Base-by-base conservation (phyloP, 2,329 filamentous ascomycete genomes). In the Claviceps quebecensis region DNA sequence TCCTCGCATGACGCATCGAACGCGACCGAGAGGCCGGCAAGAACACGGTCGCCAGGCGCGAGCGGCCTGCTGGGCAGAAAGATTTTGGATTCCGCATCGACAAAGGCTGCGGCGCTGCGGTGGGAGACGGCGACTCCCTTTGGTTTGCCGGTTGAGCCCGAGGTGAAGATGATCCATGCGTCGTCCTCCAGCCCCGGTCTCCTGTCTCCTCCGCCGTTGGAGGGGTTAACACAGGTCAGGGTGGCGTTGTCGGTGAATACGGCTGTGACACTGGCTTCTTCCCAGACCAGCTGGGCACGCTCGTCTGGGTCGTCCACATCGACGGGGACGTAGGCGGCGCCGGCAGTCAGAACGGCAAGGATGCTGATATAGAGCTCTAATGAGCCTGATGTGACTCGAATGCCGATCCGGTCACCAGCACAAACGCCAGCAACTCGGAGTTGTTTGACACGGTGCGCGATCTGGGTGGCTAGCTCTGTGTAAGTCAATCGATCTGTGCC, bases 91-190 rank as follows among this genome's bases (percentile, higher is more conserved):
- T 60, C 57, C 51, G 57, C 57, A 26, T 58, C 57, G 45, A 59
- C 59, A 49, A 61, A 60, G 38, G 57, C 57, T 13, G 57, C 57
- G 0, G 57, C 57, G 36, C 58, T 60, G 36, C 56, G 54, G 39
- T 61, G 58, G 2, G 55, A 56, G 34, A 60, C 55, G 3, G 58
- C 52, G 9, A 58, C 58, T 13, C 59, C 59, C 43, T 61, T 61
- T 3, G 59, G 58, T 50, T 58, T 58, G 5, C 57, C 58, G 3
- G 57, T 58, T 8, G 52, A 55, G 5, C 57, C 58, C 9, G 58
- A 58, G 7, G 59, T 61, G 46, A 58, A 60, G 36, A 61, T 60
- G 39, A 60, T 56, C 57, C 57, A 59, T 11, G 57, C 57, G 26
- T 59, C 57, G 41, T 59, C 48, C 11, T 56, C 56, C 8, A 48